phyloP scores from a whole-genome alignment of 306 rosid species.

The Castanospermum australe region DNA sequence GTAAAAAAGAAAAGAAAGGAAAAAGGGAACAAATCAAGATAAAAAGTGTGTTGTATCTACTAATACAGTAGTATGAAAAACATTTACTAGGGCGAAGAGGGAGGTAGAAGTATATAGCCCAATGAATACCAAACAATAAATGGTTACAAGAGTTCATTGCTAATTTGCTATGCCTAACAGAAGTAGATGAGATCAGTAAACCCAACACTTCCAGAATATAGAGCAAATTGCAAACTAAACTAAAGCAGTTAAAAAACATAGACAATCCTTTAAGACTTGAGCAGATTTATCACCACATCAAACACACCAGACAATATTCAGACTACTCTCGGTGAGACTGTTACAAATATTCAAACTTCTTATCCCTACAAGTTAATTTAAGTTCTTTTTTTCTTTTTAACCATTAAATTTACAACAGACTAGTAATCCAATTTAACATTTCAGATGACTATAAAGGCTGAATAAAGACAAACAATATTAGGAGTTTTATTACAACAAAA shows the following conservation, averaged over 20 bases:
- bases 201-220: background rate
- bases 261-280: background rate
- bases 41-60: constrained; percentile 32
- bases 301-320: background rate
- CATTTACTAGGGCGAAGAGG: constrained; percentile 1
- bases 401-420: background rate
- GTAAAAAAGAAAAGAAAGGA: constrained; percentile 42
- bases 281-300: background rate
- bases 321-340: background rate
- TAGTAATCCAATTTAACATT: background rate
- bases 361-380: background rate
- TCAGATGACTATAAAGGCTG: background rate
- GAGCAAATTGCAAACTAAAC: background rate
- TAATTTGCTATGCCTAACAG: constrained; percentile 7
- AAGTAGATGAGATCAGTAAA: background rate
- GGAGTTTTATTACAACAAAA: background rate
- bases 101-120: constrained; percentile 19
- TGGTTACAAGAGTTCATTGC: background rate
- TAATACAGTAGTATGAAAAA: constrained; percentile 21
- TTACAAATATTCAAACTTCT: background rate
- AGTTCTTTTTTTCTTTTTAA: background rate
- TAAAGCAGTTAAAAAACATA: background rate
- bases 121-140: background rate
- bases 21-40: constrained; percentile 33
- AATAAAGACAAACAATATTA: background rate